These are phyloP conservation scores for Arthrobotrys pseudoclavata DNA, from an alignment of 2,329 filamentous ascomycete species.

Conservation along the genomic window DNA sequence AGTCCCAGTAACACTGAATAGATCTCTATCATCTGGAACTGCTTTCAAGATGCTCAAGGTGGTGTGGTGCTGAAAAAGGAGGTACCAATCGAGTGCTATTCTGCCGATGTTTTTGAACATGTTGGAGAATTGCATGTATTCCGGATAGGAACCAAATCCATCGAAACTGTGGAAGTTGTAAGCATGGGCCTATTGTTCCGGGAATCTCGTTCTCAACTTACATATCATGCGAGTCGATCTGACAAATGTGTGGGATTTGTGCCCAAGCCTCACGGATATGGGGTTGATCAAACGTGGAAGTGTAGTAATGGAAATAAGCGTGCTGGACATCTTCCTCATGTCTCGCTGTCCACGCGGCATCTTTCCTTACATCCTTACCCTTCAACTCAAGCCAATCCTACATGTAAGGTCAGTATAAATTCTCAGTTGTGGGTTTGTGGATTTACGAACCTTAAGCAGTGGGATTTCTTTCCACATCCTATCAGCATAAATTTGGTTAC, in stretches of 20 bases:
- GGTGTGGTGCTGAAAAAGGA: slow-evolving; percentile 98
- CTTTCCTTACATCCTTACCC: slow-evolving; percentile 92
- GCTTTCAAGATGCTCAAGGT: slow-evolving; percentile 93
- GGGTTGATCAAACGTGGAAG: slow-evolving; percentile 96
- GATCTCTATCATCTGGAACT: slow-evolving; percentile 85
- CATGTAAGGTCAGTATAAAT: neutral
- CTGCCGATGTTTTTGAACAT: slow-evolving; percentile 99
- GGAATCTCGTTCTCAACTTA: slow-evolving; percentile 70
- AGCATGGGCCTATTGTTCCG: slow-evolving; percentile 20
- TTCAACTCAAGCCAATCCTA: slow-evolving; percentile 91
- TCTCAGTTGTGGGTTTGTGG: neutral
- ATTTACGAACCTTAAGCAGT: slow-evolving; percentile 73
- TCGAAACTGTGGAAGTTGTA: slow-evolving; percentile 78
- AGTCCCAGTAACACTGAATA: slow-evolving; percentile 96
- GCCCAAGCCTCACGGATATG: slow-evolving; percentile 95
- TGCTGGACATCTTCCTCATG: slow-evolving; percentile 96
- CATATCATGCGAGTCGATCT: slow-evolving; percentile 98
- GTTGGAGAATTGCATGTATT: slow-evolving; percentile 97
- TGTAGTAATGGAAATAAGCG: slow-evolving; percentile 99
- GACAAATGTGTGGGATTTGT: slow-evolving; percentile 92
- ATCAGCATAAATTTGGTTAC: slow-evolving; percentile 96
- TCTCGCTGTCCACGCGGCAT: slow-evolving; percentile 88
- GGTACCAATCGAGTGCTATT: slow-evolving; percentile 96
- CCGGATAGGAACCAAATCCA: slow-evolving; percentile 95
- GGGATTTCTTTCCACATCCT: slow-evolving; percentile 96